A percentile compares a stretch with the other conserved stretches of the same genome.
Evolutionary conservation across 164 flowering plant species (phyloP).

Genomic region (Aristolochia californica): DNA sequence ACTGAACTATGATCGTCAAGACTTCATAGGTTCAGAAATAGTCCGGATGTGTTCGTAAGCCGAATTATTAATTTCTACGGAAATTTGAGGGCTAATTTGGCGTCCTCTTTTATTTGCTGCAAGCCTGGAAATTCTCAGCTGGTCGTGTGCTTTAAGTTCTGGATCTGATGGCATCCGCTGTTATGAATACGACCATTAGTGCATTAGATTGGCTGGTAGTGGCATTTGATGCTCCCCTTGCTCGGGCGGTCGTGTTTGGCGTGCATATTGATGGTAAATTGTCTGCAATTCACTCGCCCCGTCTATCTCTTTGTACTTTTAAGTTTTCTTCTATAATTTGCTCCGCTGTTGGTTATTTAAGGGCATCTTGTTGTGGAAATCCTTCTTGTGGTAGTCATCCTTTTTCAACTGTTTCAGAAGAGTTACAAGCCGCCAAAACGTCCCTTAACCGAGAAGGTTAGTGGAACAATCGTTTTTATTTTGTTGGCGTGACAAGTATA

Average conservation of each 20-base stretch:
- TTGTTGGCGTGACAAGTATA: too few species aligned
- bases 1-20: too few species aligned
- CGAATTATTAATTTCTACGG: too few species aligned
- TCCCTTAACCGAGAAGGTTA: constrained; percentile 67
- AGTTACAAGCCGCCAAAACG: constrained; percentile 95
- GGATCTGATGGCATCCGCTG: background rate
- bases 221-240: constrained; percentile 54
- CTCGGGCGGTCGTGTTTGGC: constrained; percentile 82
- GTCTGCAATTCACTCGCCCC: background rate
- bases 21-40: too few species aligned
- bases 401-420: constrained; percentile 69
- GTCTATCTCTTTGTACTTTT: background rate
- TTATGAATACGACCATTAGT: constrained; percentile 12
- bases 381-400: constrained; percentile 63
- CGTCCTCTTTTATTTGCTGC: background rate
- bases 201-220: constrained; percentile 37
- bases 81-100: too few species aligned
- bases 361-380: constrained; percentile 87
- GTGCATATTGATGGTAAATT: constrained; percentile 66
- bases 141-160: background rate
- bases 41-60: too few species aligned
- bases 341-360: constrained; percentile 16
- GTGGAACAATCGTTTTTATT: background rate
- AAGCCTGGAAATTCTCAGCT: background rate
- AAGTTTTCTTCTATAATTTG: background rate